Conservation (phyloP, 2,329 filamentous ascomycete genomes). For the Colletotrichum somersetense region DNA sequence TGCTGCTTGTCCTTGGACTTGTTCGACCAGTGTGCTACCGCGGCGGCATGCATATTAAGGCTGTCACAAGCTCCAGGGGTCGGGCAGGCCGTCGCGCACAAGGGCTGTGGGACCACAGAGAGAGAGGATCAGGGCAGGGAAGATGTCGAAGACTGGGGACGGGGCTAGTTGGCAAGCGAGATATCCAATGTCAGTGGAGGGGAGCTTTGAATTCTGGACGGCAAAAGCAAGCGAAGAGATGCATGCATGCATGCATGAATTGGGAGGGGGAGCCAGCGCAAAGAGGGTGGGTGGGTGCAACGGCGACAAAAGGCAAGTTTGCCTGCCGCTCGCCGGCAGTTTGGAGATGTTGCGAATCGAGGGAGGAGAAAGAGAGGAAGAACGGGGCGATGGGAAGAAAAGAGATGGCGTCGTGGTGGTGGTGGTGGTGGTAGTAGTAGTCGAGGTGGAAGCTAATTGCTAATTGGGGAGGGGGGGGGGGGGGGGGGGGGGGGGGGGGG, state of each 20-base stretch:
- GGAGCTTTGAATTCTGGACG: slow-evolving; percentile 23
- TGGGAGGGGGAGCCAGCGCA: neutral
- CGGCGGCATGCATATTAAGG: slow-evolving; percentile 40
- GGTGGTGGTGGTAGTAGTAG: neutral
- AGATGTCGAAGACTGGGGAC: slow-evolving; percentile 40
- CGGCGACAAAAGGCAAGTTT: neutral
- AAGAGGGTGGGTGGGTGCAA: neutral
- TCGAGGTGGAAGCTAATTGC: neutral
- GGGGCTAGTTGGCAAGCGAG: slow-evolving; percentile 41
- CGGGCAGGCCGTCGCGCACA: slow-evolving; percentile 34
- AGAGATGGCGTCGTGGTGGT: neutral
- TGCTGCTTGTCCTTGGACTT: slow-evolving; percentile 35
- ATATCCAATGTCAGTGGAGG: slow-evolving; percentile 40
- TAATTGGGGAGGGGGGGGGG: neutral
- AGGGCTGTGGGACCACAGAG: slow-evolving; percentile 33
- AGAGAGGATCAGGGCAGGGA: slow-evolving; percentile 40
- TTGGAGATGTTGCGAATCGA: slow-evolving; percentile 4
- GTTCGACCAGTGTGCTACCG: slow-evolving; percentile 35
- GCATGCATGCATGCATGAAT: slow-evolving; percentile 9
- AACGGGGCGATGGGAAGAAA: slow-evolving; percentile 1
- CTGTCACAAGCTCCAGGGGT: slow-evolving; percentile 40
- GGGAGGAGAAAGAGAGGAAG: slow-evolving; percentile 7
- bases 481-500: neutral
- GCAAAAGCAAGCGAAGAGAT: slow-evolving; percentile 32
- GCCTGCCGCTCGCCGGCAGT: slow-evolving; percentile 1